Conservation (phyloP, 805 yeast genomes). For the Candida maris region DNA sequence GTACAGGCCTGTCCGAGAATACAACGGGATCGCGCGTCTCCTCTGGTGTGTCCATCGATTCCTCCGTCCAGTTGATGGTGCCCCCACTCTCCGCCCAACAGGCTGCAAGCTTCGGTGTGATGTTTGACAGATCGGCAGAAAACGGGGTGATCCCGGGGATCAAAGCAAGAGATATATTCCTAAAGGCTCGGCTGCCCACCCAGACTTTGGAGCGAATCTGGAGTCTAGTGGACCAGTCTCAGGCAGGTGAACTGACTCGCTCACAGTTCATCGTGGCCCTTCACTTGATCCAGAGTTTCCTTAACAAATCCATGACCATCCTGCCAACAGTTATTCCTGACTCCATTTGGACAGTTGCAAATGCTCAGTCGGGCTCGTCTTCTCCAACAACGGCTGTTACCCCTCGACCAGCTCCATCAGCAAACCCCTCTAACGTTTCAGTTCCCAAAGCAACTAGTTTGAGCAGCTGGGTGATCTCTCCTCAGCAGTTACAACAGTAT, state of each 20-base stretch:
- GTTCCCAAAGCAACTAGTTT: conserved; percentile 19
- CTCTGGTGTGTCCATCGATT: conserved; percentile 30
- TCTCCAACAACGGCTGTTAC: conserved; percentile 6
- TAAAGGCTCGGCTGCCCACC: conserved; percentile 84
- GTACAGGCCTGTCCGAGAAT: conserved; percentile 25
- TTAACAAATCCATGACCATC: conserved; percentile 57
- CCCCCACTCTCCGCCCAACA: conserved; percentile 58
- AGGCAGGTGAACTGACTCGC: conserved; percentile 66
- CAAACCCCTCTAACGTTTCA: conserved; percentile 18
- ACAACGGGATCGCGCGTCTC: conserved; percentile 32
- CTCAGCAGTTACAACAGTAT: conserved; percentile 70
- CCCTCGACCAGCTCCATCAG: conserved; percentile 8
- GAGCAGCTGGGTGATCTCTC: conserved; percentile 58
- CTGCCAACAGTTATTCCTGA: conserved; percentile 32
- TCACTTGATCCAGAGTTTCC: conserved; percentile 85
- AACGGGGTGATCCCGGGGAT: conserved; percentile 59
- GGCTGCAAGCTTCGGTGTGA: conserved; percentile 58
- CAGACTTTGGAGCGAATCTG: conserved; percentile 80
- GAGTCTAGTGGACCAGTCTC: conserved; percentile 77
- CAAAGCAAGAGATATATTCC: conserved; percentile 80
- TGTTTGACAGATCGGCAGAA: conserved; percentile 68
- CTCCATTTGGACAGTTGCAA: conserved; percentile 32
- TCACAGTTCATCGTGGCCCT: conserved; percentile 86
- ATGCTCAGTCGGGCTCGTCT: conserved; percentile 12
- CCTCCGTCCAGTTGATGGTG: conserved; percentile 31